Evolutionary conservation across 192 early-diverging fungal genomes (phyloP), one percentile per base, ranked within the genome.

Genomic region (Backusella psychrophila): DNA sequence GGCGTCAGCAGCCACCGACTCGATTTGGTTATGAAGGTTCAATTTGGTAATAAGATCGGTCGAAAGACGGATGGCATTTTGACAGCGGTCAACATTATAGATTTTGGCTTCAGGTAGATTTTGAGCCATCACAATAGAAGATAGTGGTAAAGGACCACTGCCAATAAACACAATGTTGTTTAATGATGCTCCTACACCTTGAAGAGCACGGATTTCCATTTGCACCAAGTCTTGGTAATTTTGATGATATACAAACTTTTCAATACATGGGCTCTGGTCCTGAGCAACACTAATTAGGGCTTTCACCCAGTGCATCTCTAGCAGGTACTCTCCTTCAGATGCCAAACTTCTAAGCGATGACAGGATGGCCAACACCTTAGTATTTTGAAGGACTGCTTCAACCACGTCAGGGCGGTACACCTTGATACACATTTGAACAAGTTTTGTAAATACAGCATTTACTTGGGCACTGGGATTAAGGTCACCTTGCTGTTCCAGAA

Each of bases 61-160:
- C 9, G 80, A 63, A 11, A 73, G 14, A 2, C 2, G 6, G 36
- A 73, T 81, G 11, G 80, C 75, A 4, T 44, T 35, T 15, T 41
- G n/a, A 44, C 59, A 53, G 11, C 56, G 56, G 23, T 81, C 80
- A 59, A 81, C 29, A 29, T 77, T 81, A 26, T 69, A 46, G 2
- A 81, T 77, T 6, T 14, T 72, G 1, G 7, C 11, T 21, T 34
- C 33, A 36, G 67, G 67, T 38, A 69, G n/a, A 17, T n/a, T 35
- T 23, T 63, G 52, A 15, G 56, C 39, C 75, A 81, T 66, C 3
- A 74, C 12, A 4, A 81, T 77, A 1, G 75, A 74, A 17, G 75
- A 74, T 3, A 81, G 21, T 4, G 80, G 80, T 31, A 81, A 31
- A 4, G 80, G 80, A n/a, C 80, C 80, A 42, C 75, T 70, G 1